These are phyloP conservation scores for Penicillium subrubescens DNA, from an alignment of 495 filamentous ascomycete genomes.

Conservation along the genomic window DNA sequence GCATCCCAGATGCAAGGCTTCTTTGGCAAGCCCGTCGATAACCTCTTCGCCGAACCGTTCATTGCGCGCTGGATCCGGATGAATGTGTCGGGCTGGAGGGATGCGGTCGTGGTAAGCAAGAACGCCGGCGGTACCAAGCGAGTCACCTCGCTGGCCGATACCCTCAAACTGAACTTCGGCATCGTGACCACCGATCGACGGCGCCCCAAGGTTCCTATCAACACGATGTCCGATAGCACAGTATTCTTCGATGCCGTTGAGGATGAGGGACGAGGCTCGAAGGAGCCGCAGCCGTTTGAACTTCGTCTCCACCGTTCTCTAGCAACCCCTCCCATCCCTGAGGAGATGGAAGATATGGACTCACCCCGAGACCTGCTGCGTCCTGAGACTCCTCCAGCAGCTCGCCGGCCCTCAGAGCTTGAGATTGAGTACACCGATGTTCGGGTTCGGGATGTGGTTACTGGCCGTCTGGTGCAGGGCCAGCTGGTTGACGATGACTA, in stretches of 20 bases:
- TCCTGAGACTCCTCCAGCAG: constrained; percentile 40
- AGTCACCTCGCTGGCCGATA: constrained; percentile 95
- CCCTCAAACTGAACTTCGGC: constrained; percentile 94
- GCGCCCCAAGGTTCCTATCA: constrained; percentile 51
- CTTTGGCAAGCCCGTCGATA: constrained; percentile 97
- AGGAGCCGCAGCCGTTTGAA: constrained; percentile 36
- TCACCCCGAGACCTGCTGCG: constrained; percentile 21
- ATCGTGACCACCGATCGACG: constrained; percentile 93
- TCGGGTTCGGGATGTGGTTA: constrained; percentile 86
- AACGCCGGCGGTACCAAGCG: constrained; percentile 96
- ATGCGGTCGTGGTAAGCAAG: constrained; percentile 96
- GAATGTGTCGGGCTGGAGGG: constrained; percentile 83
- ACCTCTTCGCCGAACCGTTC: constrained; percentile 92
- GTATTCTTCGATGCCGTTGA: constrained; percentile 53
- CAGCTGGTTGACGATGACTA: constrained; percentile 96
- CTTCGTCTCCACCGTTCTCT: constrained; percentile 30
- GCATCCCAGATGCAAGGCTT: constrained; percentile 99
- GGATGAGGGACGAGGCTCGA: constrained; percentile 29
- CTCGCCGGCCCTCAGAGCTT: constrained; percentile 45
- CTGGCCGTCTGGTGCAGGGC: constrained; percentile 89
- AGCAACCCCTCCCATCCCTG: constrained; percentile 22
- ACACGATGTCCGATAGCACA: constrained; percentile 68
- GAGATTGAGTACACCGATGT: constrained; percentile 80
- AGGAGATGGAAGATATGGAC: constrained; percentile 19
- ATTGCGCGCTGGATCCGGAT: constrained; percentile 94